These are phyloP conservation scores for Triticum turgidum DNA, from an alignment of 176 grass and related monocot species.

Conservation along the genomic window DNA sequence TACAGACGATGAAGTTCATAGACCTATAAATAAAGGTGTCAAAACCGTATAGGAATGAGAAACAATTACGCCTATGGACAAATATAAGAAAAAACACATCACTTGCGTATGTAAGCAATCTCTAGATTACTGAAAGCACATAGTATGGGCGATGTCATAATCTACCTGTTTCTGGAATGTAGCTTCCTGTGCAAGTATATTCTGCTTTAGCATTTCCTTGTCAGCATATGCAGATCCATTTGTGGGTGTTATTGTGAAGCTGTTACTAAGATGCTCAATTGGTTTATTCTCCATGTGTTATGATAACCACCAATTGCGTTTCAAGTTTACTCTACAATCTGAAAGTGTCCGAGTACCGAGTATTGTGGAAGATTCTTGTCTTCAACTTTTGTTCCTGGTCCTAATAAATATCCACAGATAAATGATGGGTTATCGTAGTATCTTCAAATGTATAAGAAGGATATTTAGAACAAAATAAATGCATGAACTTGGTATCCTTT, in stretches of 20 bases:
- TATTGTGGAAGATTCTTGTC: constrained; percentile 52
- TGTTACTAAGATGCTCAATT: constrained; percentile 34
- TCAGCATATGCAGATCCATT: constrained; percentile 53
- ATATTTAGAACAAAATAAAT: not conserved
- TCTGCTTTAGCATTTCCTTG: constrained; percentile 77
- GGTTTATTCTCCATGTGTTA: constrained; percentile 52
- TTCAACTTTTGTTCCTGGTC: constrained; percentile 68
- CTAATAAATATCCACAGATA: constrained; percentile 39
- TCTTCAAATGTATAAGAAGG: not conserved
- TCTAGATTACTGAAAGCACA: not conserved
- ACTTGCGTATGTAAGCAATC: not conserved
- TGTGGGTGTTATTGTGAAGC: constrained; percentile 33
- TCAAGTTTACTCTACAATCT: constrained; percentile 56
- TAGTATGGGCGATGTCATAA: constrained; percentile 6
- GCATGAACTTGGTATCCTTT: not conserved
- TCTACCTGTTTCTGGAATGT: constrained; percentile 82
- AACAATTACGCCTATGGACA: constrained; percentile 3
- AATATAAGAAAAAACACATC: constrained; percentile 1
- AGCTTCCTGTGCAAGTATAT: constrained; percentile 81
- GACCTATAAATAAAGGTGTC: constrained; percentile 46
- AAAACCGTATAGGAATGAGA: constrained; percentile 38
- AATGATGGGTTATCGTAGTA: constrained; percentile 15
- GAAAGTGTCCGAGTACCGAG: constrained; percentile 55
- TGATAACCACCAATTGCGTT: constrained; percentile 35
- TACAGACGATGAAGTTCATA: constrained; percentile 84